Percentiles rank a stretch among this genome's conserved stretches.
phyloP scores from a whole-genome alignment of 768 basidiomycete genomes.

The Suillus alpinus region DNA sequence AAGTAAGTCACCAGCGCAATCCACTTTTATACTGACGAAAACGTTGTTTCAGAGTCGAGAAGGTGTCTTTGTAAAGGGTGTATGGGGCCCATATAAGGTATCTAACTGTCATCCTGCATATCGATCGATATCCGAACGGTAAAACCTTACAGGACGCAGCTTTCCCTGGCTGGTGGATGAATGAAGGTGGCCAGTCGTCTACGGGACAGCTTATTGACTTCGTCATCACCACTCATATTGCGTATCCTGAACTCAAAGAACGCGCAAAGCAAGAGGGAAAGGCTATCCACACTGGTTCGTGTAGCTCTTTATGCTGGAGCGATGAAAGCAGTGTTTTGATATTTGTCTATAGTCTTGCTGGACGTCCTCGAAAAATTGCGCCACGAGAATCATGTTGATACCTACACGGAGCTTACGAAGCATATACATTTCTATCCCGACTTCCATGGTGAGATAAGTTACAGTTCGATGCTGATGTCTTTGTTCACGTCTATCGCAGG shows the following conservation, averaged over 20 bases:
- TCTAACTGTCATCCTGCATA: slow-evolving; percentile 7
- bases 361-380: slow-evolving; percentile 69
- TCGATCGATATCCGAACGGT: slow-evolving; percentile 8
- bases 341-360: slow-evolving; percentile 55
- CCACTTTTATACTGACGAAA: neutral
- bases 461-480: neutral
- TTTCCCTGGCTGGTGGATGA: slow-evolving; percentile 99
- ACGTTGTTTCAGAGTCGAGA: slow-evolving; percentile 56
- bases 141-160: slow-evolving; percentile 61
- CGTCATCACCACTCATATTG: slow-evolving; percentile 88
- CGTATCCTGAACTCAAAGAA: slow-evolving; percentile 69
- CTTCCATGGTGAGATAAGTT: slow-evolving; percentile 64
- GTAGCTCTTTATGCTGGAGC: neutral
- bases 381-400: slow-evolving; percentile 50
- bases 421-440: slow-evolving; percentile 96
- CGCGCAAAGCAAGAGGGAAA: slow-evolving; percentile 56
- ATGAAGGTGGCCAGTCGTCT: slow-evolving; percentile 97
- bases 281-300: slow-evolving; percentile 55
- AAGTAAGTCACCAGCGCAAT: slow-evolving; percentile 42
- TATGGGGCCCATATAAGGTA: slow-evolving; percentile 90
- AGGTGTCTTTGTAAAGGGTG: slow-evolving; percentile 84
- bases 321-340: neutral
- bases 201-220: slow-evolving; percentile 96
- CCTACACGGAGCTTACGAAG: slow-evolving; percentile 81
- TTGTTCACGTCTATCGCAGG: slow-evolving; percentile 43